Evolutionary conservation across 2,329 filamentous ascomycete genomes (phyloP).

Genomic region (Blumeria graminis): DNA sequence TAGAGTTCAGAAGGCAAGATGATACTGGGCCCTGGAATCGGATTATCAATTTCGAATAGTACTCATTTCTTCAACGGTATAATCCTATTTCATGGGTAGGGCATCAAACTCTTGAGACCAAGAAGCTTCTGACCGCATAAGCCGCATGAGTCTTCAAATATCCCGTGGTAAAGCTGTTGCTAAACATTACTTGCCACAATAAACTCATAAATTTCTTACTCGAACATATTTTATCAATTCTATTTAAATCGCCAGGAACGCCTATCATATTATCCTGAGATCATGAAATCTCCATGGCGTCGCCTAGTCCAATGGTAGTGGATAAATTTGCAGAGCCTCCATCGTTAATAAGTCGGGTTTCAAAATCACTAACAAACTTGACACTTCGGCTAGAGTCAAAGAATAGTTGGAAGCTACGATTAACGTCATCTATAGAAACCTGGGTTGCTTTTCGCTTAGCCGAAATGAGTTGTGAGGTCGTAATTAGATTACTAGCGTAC

Average conservation of each 20-base stretch:
- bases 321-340: constrained; percentile 55
- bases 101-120: no score
- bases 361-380: constrained; percentile 71
- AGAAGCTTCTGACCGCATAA: no score
- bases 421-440: constrained; percentile 68
- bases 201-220: no score
- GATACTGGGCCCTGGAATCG: constrained; percentile 20
- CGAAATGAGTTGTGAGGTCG: constrained; percentile 67
- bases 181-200: no score
- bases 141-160: no score
- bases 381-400: constrained; percentile 75
- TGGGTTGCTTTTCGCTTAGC: constrained; percentile 70
- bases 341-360: constrained; percentile 81
- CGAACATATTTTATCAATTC: no score
- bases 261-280: neutral
- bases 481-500: constrained; percentile 96
- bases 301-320: constrained; percentile 29
- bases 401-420: constrained; percentile 83
- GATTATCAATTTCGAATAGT: constrained; percentile 15
- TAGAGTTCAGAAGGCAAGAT: constrained; percentile 46
- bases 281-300: constrained; percentile 35
- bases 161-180: no score
- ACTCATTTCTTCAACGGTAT: neutral
- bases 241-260: neutral
- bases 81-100: no score